A percentile compares a stretch with the other conserved stretches of the same genome.
Conservation (phyloP, 768 basidiomycete genomes). For the Rhizopogon sp. region DNA sequence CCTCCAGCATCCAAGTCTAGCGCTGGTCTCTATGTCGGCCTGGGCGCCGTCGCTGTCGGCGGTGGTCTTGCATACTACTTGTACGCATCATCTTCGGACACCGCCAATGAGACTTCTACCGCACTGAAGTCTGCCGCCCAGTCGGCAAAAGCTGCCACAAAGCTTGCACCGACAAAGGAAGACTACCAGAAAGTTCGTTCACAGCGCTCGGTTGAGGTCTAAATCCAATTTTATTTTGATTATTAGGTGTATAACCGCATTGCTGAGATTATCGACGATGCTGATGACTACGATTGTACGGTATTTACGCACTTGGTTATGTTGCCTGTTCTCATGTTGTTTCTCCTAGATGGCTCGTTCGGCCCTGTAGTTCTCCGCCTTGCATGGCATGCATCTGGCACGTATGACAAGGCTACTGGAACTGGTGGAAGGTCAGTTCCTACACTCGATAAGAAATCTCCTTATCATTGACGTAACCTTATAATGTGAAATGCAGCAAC, state of each 20-base stretch:
- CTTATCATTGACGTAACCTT: constrained; percentile 9
- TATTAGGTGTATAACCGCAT: constrained; percentile 85
- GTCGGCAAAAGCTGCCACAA: constrained; percentile 55
- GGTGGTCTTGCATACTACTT: constrained; percentile 64
- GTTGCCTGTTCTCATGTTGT: constrained; percentile 1
- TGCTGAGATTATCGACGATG: constrained; percentile 70
- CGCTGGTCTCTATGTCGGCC: constrained; percentile 51
- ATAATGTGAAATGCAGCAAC: constrained; percentile 51
- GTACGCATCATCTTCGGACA: constrained; percentile 41
- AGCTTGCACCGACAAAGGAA: constrained; percentile 71
- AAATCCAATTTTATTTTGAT: neutral
- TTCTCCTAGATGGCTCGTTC: constrained; percentile 70
- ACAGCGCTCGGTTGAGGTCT: neutral
- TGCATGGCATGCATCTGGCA: constrained; percentile 93
- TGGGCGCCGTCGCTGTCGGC: constrained; percentile 54
- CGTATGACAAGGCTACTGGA: constrained; percentile 75
- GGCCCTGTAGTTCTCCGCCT: constrained; percentile 85
- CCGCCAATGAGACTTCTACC: constrained; percentile 46
- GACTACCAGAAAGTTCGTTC: constrained; percentile 81
- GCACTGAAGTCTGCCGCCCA: constrained; percentile 60
- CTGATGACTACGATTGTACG: constrained; percentile 76
- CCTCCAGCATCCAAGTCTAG: constrained; percentile 45
- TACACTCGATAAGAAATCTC: neutral
- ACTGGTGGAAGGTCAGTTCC: constrained; percentile 71
- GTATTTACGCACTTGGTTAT: constrained; percentile 1